Percentiles rank a stretch among this genome's conserved stretches.
These are phyloP conservation scores for Plasmodium berghei DNA, from an alignment of 169 alveolate genomes.

Conservation along the genomic window DNA sequence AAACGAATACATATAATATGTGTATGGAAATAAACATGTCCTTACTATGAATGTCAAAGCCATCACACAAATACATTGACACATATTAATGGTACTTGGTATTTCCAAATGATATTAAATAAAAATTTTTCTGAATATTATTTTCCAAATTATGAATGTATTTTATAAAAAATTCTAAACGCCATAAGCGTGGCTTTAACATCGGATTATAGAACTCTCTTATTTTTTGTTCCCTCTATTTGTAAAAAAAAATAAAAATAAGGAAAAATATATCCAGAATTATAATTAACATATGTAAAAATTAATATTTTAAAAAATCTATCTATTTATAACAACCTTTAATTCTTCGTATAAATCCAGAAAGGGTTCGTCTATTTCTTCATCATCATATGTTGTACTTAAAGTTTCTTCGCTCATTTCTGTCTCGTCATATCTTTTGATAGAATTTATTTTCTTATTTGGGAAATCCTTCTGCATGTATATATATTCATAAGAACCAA, in stretches of 20 bases:
- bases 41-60: neutral
- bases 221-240: conserved; percentile 65
- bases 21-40: neutral
- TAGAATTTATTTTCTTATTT: conserved; percentile 14
- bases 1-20: neutral
- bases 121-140: conserved; percentile 56
- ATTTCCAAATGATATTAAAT: conserved; percentile 65
- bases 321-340: conserved; percentile 15
- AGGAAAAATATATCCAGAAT: neutral
- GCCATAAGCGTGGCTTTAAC: conserved; percentile 73
- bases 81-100: conserved; percentile 11
- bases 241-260: conserved; percentile 2
- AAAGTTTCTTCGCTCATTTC: conserved; percentile 48
- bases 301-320: neutral
- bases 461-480: conserved; percentile 23
- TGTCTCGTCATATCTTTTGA: conserved; percentile 32
- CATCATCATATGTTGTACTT: conserved; percentile 74
- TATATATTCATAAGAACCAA: neutral
- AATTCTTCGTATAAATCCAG: conserved; percentile 73
- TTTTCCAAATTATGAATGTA: conserved; percentile 70
- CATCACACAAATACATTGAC: neutral
- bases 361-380: conserved; percentile 71
- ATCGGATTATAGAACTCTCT: conserved; percentile 73
- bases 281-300: neutral
- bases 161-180: conserved; percentile 74